Evolutionary conservation across 495 filamentous ascomycete species (phyloP), one percentile per base, ranked within the genome.

Genomic region (Endocarpon pusillum): DNA sequence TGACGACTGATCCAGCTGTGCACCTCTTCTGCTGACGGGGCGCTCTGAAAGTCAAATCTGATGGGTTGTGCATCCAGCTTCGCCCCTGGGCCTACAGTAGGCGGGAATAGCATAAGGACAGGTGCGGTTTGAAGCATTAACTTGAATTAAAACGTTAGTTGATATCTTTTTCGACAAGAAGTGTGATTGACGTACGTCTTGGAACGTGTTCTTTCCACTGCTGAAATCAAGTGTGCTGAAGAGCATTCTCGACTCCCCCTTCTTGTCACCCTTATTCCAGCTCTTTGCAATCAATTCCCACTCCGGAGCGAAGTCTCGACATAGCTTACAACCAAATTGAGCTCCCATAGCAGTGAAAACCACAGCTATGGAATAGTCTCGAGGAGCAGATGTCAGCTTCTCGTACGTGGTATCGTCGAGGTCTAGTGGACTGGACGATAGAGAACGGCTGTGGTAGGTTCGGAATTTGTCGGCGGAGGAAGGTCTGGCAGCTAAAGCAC

Each of bases 41-140:
- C 66, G 25, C 83, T 91, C 39, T 35, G 29, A 45, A 97, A 94
- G 47, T 97, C 91, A 45, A 78, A 92, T 52, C 82, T 68, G 18
- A 75, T 36, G n/a, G 89, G 82, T 19, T 73, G 64, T 24, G 56
- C 53, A 26, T 76, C 71, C 22, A 71, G 50, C 42, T 71, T 77
- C 22, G 87, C 81, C 49, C 81, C 68, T 3, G 82, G 81, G n/a
- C 89, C 89, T 29, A 62, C 51, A 17, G 87, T 94, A 15, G 89
- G 87, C 25, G 75, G 81, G 64, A 92, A 96, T 32, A 94, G 49
- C 23, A 87, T 64, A 16, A 99, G 62, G 20, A 96, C 74, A 2
- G 89, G 89, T 11, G 91, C 89, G 23, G 89, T 92, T 74, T 94
- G 87, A 24, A 99, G 71, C 59, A 81, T 78, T 34, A 94, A 64